Percentiles rank a stretch among this genome's conserved stretches.
Conservation (phyloP, 352 stramenopile species). For the Globisporangium recalcitrans region DNA sequence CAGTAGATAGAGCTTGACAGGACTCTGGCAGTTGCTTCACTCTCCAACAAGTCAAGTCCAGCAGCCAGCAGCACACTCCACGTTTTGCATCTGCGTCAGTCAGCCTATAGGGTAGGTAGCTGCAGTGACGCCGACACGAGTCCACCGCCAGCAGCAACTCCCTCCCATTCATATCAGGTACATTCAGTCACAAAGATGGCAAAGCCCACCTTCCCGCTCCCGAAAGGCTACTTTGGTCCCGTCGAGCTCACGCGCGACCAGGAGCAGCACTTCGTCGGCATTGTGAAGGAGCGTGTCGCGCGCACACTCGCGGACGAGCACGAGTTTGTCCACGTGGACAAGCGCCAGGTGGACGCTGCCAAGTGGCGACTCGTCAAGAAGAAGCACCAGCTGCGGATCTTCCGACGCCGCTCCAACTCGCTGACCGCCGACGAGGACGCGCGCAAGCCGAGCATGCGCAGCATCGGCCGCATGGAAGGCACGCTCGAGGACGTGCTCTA, state of each 20-base stretch:
- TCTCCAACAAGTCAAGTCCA: background rate
- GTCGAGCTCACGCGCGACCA: constrained; percentile 24
- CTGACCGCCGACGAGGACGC: background rate
- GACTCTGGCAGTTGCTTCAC: background rate
- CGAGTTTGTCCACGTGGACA: constrained; percentile 20
- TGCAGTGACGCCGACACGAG: too few relatives aligned
- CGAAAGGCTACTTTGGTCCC: constrained; percentile 24
- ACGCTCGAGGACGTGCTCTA: constrained; percentile 49
- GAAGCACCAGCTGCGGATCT: constrained; percentile 36
- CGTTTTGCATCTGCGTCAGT: background rate
- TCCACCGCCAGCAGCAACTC: too few relatives aligned
- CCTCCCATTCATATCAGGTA: background rate
- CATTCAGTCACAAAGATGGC: background rate
- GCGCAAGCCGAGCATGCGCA: constrained; percentile 27
- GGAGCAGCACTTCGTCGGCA: constrained; percentile 23
- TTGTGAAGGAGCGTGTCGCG: constrained; percentile 23
- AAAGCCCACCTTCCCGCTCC: constrained; percentile 19
- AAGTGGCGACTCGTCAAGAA: constrained; percentile 44
- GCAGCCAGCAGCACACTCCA: background rate
- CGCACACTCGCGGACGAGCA: constrained; percentile 30
- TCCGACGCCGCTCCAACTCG: constrained; percentile 18
- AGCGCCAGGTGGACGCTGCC: constrained; percentile 23
- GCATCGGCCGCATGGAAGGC: constrained; percentile 32
- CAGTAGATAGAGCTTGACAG: background rate
- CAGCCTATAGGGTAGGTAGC: background rate